phyloP scores from a whole-genome alignment of 768 basidiomycete genomes.

The Termitomyces sp. region DNA sequence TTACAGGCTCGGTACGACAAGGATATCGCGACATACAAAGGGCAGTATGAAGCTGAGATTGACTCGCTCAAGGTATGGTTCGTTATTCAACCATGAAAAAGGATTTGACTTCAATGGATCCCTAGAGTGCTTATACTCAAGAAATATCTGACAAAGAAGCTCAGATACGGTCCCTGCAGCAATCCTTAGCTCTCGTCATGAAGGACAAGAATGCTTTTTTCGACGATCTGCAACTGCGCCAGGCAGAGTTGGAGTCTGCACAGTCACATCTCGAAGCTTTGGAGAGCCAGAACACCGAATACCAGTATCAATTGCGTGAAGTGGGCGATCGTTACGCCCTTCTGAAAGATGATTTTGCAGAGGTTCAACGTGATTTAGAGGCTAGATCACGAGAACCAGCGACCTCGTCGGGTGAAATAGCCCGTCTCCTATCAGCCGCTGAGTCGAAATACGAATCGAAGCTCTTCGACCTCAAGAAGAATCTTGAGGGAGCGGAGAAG shows the following conservation, averaged over 20 bases:
- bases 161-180: slow-evolving; percentile 70
- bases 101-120: slow-evolving; percentile 6
- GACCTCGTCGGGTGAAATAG: slow-evolving; percentile 63
- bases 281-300: slow-evolving; percentile 77
- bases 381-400: slow-evolving; percentile 40
- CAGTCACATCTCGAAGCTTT: slow-evolving; percentile 73
- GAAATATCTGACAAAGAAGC: slow-evolving; percentile 60
- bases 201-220: slow-evolving; percentile 80
- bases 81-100: background rate
- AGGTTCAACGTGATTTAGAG: slow-evolving; percentile 60
- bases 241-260: slow-evolving; percentile 87
- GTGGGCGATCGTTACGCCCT: slow-evolving; percentile 67
- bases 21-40: slow-evolving; percentile 62
- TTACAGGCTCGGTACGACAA: slow-evolving; percentile 71
- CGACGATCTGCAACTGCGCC: slow-evolving; percentile 82
- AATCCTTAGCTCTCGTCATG: slow-evolving; percentile 64
- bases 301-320: slow-evolving; percentile 86
- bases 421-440: slow-evolving; percentile 69
- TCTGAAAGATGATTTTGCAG: slow-evolving; percentile 69
- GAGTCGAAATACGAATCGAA: slow-evolving; percentile 78
- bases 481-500: slow-evolving; percentile 64
- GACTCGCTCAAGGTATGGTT: slow-evolving; percentile 66
- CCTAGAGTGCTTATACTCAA: slow-evolving; percentile 64
- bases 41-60: slow-evolving; percentile 77
- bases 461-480: slow-evolving; percentile 67